Base-by-base conservation (phyloP, 1,284 basidiomycete species). In the Earliella scabrosa region DNA sequence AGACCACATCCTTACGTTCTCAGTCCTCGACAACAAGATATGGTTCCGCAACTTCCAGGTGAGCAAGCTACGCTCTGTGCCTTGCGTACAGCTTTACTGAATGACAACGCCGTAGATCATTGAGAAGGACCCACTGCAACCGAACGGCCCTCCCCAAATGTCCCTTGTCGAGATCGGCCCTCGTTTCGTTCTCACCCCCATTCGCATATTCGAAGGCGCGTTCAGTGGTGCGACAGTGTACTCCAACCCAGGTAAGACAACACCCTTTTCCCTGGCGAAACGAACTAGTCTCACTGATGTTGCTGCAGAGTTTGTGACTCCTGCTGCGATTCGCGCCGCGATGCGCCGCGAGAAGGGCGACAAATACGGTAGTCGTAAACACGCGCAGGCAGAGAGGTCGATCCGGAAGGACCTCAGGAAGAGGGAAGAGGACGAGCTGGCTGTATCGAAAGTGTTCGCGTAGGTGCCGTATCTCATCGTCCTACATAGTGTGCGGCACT, bases 11-110 rank as follows among this genome's bases (percentile, higher is more conserved):
- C 83, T 99, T 61, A 93, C 94, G 41, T 99, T 99, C 75, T 97
- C 95, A 20, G 83, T 99, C 50, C 82, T 97, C 39, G 97, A 99
- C 79, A 85, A 86, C 71, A 98, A 98, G 73, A 94, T 99, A 63
- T 99, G 97, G 97, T 98, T 99, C 82, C 87, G 97, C 63, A 98
- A 98, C 76, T 99, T 92, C 79, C 97, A 99, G 82, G 92, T 92
- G 34, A 61, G 29, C 13, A 31, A n/a, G n/a, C n/a, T n/a, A n/a
- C n/a, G n/a, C n/a, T n/a, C n/a, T n/a, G n/a, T n/a, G n/a, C n/a
- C n/a, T n/a, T n/a, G n/a, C n/a, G n/a, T n/a, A n/a, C n/a, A n/a
- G n/a, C n/a, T n/a, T n/a, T n/a, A n/a, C n/a, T n/a, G n/a, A n/a
- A n/a, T n/a, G n/a, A n/a, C n/a, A n/a, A n/a, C n/a, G n/a, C 13